These are phyloP conservation scores for Globisporangium okanoganense DNA, from an alignment of 352 stramenopile genomes.

Conservation along the genomic window DNA sequence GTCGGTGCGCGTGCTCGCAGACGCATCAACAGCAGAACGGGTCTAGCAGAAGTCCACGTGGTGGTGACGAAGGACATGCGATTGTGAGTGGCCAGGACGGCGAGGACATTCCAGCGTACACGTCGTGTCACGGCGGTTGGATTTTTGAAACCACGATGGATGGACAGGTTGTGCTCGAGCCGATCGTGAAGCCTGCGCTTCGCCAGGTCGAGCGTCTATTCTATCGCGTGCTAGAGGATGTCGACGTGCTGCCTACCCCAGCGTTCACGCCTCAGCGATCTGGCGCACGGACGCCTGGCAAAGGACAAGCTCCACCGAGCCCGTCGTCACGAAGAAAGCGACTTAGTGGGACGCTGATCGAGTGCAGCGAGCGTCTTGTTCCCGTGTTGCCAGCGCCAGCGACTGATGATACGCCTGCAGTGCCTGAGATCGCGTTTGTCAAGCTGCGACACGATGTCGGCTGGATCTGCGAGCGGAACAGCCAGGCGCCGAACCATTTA, in stretches of 20 bases:
- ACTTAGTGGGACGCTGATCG: slow-evolving; percentile 64
- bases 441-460: slow-evolving; percentile 80
- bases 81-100: background rate
- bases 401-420: background rate
- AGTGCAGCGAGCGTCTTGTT: slow-evolving; percentile 78
- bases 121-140: slow-evolving; percentile 67
- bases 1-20: slow-evolving; percentile 44
- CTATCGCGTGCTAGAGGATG: slow-evolving; percentile 70
- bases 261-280: slow-evolving; percentile 9
- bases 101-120: slow-evolving; percentile 13
- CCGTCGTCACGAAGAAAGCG: slow-evolving; percentile 47
- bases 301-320: slow-evolving; percentile 19
- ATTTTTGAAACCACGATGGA: slow-evolving; percentile 88
- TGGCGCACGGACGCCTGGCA: background rate
- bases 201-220: slow-evolving; percentile 77
- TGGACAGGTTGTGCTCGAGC: slow-evolving; percentile 70
- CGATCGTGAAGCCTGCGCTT: slow-evolving; percentile 49
- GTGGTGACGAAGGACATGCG: background rate
- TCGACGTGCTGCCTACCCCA: slow-evolving; percentile 61
- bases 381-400: slow-evolving; percentile 19
- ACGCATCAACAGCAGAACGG: slow-evolving; percentile 28
- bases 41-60: background rate
- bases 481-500: slow-evolving; percentile 40
- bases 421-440: slow-evolving; percentile 59
- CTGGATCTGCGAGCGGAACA: slow-evolving; percentile 70